Evolutionary conservation across 2,329 filamentous ascomycete genomes (phyloP), one percentile per base, ranked within the genome.

Genomic region (Escovopsis sp.): DNA sequence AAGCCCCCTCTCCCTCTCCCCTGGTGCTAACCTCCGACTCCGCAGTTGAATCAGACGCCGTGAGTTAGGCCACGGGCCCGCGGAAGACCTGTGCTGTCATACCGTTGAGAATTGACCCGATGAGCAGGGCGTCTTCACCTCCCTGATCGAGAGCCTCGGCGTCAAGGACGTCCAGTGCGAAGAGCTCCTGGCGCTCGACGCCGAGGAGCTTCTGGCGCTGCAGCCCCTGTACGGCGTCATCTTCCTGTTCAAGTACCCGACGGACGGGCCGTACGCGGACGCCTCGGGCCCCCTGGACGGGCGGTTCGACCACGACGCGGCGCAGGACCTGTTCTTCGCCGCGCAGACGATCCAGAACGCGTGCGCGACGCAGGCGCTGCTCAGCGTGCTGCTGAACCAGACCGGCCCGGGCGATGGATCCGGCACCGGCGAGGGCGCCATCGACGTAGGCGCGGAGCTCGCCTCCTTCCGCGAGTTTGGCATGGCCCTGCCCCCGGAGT

Each of bases 341-440:
- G 79, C 81, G 27, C 91, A 98, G 67, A 96, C 89, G 4, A 98
- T 98, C 59, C 89, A 96, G 63, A 98, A 98, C 63, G 91, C 91
- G 7, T 98, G 91, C 65, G 91, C 88, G 36, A 98, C 91, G 13
- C 91, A 98, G 62, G 91, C 91, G 4, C 76, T 98, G 37, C 75
- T 98, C 34, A 91, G 84, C 41, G 84, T 96, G 42, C 72, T 96
- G 29, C 69, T 98, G 50, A 98, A 98, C 67, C 83, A 93, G 61
- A 73, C 74, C 27, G 27, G 11, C 27, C 7, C 27, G 3, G 8
- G 11, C 4, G 8, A 30, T 30, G 27, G 25, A 5, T 9, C 6
- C 25, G 25, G 25, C 6, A 27, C 9, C 25, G 25, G 25, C 9
- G 25, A 9, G 27, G 70, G 65, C 42, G 59, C 72, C 35, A 72